phyloP scores from a whole-genome alignment of 805 yeast genomes.

The Metschnikowia shivogae region DNA sequence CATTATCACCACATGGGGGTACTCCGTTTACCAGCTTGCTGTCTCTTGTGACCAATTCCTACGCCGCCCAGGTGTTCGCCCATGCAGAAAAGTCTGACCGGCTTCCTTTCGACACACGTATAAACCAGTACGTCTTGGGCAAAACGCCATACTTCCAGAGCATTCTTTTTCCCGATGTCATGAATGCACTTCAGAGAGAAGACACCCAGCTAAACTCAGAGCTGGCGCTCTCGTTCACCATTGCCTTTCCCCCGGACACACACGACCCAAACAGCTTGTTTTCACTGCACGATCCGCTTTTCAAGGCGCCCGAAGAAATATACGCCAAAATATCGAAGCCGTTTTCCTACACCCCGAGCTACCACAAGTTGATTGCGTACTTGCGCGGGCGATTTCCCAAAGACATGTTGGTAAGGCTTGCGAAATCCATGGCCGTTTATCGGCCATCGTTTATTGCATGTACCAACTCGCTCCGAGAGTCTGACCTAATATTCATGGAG shows the following conservation, averaged over 20 bases:
- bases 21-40: slow-evolving; percentile 4
- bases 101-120: slow-evolving; percentile 52
- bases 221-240: slow-evolving; percentile 44
- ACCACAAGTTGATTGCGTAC: slow-evolving; percentile 74
- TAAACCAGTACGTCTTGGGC: slow-evolving; percentile 69
- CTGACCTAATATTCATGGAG: slow-evolving; percentile 91
- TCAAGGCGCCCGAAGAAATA: slow-evolving; percentile 69
- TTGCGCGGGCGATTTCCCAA: slow-evolving; percentile 66
- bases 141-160: slow-evolving; percentile 38
- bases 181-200: slow-evolving; percentile 39
- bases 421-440: slow-evolving; percentile 83
- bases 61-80: slow-evolving; percentile 1
- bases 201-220: slow-evolving; percentile 43
- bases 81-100: neutral
- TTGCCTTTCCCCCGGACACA: slow-evolving; percentile 26
- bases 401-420: slow-evolving; percentile 71
- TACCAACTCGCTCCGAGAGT: slow-evolving; percentile 81
- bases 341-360: slow-evolving; percentile 87
- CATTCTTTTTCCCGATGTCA: slow-evolving; percentile 58
- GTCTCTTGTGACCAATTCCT: slow-evolving; percentile 4
- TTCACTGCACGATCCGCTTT: slow-evolving; percentile 15
- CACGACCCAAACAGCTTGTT: neutral
- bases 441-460: slow-evolving; percentile 92
- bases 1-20: slow-evolving; percentile 31
- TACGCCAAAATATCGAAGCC: slow-evolving; percentile 73